Base-by-base conservation (phyloP, 1,284 basidiomycete species). In the Trichosporon coremiiforme region DNA sequence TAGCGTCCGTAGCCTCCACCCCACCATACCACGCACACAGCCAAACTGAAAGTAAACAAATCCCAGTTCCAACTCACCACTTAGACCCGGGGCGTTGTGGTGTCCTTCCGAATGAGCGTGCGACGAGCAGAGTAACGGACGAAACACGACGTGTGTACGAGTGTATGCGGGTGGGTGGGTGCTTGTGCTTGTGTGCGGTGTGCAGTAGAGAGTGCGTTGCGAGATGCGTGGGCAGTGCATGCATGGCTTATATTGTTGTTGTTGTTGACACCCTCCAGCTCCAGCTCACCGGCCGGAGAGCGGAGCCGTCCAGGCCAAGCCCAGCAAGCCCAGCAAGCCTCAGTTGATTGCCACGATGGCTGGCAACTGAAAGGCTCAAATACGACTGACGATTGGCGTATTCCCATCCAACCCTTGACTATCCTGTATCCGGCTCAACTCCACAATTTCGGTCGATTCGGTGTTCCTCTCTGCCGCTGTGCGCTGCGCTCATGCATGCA, bases 361-460 rank as follows among this genome's bases (percentile, higher is more conserved):
- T 62, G 57, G 33, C 31, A n/a, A 35, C 29, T 62, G 31, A 62
- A 62, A 7, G 57, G 15, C 9, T 35, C 57, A 35, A 62, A 62
- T 62, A 17, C 57, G 57, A 62, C 57, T 62, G 57, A 62, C 57
- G 57, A 62, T 62, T 62, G 57, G 57, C 57, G 57, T 35, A 35
- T 35, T 35, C 33, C 33, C 9, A n/a, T n/a, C n/a, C n/a, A n/a
- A n/a, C n/a, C n/a, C n/a, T n/a, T n/a, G n/a, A n/a, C n/a, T n/a
- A n/a, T 25, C 25, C 25, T 25, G 25, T 3, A 22, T 9, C 17
- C 50, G 20, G 50, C 50, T 53, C 50, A 53, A 25, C 50, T 20
- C 33, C 33, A 35, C 33, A 35, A 35, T 4, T 35, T 4, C 5
- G 33, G 33, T n/a, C n/a, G n/a, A n/a, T n/a, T n/a, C n/a, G n/a